Evolutionary conservation across 768 basidiomycete species (phyloP).

Genomic region (Coprinopsis strossmayeri): DNA sequence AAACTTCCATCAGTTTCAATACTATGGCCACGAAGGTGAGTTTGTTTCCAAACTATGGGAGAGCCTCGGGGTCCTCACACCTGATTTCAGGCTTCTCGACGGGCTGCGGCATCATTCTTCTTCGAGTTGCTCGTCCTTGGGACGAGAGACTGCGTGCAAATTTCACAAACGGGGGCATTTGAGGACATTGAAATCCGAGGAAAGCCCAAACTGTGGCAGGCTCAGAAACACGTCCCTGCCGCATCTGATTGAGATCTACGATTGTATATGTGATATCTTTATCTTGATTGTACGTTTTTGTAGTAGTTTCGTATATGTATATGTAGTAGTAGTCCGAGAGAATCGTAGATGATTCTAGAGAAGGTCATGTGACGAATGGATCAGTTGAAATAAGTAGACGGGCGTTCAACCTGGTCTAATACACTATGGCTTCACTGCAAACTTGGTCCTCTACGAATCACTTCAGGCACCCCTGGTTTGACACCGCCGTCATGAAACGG

Average conservation of each 20-base stretch:
- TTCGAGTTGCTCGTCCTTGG: slow-evolving; percentile 94
- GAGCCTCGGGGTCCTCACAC: no score
- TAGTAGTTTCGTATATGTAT: not conserved
- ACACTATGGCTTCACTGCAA: slow-evolving; percentile 5
- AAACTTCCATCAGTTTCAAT: slow-evolving; percentile 71
- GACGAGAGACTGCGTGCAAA: slow-evolving; percentile 84
- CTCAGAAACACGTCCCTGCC: slow-evolving; percentile 4
- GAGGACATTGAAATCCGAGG: slow-evolving; percentile 80
- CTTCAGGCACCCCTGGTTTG: slow-evolving; percentile 40
- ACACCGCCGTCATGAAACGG: slow-evolving; percentile 30
- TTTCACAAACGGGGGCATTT: slow-evolving; percentile 69
- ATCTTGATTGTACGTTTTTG: not conserved
- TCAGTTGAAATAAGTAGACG: not conserved
- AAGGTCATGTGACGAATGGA: not conserved
- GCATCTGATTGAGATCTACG: not conserved
- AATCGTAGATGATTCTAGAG: not conserved
- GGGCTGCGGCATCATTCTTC: slow-evolving; percentile 94
- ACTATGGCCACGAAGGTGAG: slow-evolving; percentile 71
- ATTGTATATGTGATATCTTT: not conserved
- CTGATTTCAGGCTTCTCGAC: slow-evolving; percentile 64
- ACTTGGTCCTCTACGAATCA: slow-evolving; percentile 20
- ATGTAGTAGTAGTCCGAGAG: not conserved
- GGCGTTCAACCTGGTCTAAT: not conserved
- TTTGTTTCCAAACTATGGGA: slow-evolving; percentile 1
- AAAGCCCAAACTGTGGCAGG: slow-evolving; percentile 82